Conservation (phyloP, 2,329 filamentous ascomycete species). For the Fusarium coffeatum region DNA sequence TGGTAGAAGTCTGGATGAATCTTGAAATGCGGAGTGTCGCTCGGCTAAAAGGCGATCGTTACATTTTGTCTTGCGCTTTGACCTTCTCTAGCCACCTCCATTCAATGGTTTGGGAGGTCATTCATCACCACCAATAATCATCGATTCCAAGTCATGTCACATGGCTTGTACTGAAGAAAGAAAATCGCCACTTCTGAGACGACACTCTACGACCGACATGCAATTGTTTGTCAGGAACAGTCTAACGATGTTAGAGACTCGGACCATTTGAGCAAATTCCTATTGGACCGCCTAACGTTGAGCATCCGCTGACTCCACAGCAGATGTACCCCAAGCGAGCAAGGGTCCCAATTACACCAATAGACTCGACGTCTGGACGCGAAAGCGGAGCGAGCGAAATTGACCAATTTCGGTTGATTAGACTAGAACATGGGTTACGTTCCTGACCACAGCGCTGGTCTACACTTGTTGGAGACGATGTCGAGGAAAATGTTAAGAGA, state of each 20-base stretch:
- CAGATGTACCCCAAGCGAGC: neutral
- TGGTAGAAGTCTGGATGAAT: neutral
- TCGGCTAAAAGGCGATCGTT: neutral
- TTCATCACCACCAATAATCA: neutral
- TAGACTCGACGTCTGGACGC: neutral
- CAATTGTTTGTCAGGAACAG: too few species aligned
- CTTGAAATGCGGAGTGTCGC: neutral
- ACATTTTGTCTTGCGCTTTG: neutral
- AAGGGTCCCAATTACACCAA: neutral
- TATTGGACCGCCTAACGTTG: neutral
- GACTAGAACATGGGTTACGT: neutral
- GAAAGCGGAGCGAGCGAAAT: neutral
- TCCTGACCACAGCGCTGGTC: too few species aligned
- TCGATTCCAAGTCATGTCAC: neutral
- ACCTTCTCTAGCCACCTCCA: fast-evolving
- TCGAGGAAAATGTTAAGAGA: neutral
- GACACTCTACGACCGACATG: too few species aligned
- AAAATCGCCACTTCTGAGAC: too few species aligned
- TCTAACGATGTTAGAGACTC: too few species aligned
- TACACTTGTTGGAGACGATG: neutral
- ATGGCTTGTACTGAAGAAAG: too few species aligned
- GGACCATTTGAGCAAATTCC: neutral
- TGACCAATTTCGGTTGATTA: neutral
- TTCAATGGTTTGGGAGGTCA: fast-evolving
- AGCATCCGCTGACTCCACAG: neutral